Percentiles rank a stretch among this genome's conserved stretches.
phyloP scores from a whole-genome alignment of 202 grass and related monocot species.

The Zoysia matrella region DNA sequence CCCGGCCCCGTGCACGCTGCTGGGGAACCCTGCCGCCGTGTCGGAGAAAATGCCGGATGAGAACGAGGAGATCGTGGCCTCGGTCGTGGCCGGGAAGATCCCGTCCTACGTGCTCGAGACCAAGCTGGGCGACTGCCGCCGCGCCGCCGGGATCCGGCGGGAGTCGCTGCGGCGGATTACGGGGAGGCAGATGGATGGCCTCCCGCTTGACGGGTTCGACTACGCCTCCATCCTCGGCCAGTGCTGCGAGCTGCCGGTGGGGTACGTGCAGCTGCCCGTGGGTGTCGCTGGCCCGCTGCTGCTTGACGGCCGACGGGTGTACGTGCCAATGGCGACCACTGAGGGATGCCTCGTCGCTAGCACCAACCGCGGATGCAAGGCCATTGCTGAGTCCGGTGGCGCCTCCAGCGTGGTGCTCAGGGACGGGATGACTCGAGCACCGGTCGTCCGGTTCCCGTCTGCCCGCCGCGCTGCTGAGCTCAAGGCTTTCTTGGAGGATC shows the following conservation, averaged over 20 bases:
- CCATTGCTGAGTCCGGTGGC: conserved; percentile 79
- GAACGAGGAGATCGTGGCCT: conserved; percentile 69
- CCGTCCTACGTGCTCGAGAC: conserved; percentile 83
- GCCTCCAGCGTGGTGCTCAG: conserved; percentile 62
- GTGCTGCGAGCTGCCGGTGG: conserved; percentile 86
- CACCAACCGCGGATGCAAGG: conserved; percentile 84
- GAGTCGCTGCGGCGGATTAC: conserved; percentile 71
- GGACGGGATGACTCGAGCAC: conserved; percentile 85
- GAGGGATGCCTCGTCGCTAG: conserved; percentile 89
- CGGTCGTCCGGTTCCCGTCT: conserved; percentile 58
- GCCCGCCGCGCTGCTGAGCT: conserved; percentile 71
- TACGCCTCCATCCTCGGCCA: conserved; percentile 72
- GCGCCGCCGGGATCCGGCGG: conserved; percentile 73
- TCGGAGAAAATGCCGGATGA: conserved; percentile 61
- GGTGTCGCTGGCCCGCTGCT: conserved; percentile 41
- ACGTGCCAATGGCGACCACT: conserved; percentile 89
- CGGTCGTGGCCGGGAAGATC: conserved; percentile 59
- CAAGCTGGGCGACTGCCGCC: conserved; percentile 69
- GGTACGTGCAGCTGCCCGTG: conserved; percentile 76
- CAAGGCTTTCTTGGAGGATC: conserved; percentile 65
- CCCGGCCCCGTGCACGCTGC: background rate
- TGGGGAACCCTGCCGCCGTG: conserved; percentile 36
- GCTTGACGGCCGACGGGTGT: conserved; percentile 60
- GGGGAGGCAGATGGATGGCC: conserved; percentile 51
- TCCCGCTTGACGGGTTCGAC: conserved; percentile 47